A percentile compares a stretch with the other conserved stretches of the same genome.
phyloP scores from a whole-genome alignment of 805 yeast genomes.

The Candida gorgasii region DNA sequence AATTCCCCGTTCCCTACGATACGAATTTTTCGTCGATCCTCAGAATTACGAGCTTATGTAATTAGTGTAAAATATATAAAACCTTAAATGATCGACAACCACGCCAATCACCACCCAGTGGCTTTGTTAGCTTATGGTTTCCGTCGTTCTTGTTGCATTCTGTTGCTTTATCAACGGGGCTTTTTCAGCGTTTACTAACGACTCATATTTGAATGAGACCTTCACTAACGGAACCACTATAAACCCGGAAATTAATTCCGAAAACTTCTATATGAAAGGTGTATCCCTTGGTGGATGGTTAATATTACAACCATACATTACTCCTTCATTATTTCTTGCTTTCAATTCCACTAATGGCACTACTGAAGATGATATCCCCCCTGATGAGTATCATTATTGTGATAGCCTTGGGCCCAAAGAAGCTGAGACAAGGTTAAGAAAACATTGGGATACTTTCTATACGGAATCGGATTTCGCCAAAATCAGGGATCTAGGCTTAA shows the following conservation, averaged over 20 bases:
- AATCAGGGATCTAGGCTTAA: slow-evolving; percentile 56
- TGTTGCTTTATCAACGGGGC: too few relatives aligned
- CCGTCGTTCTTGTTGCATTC: too few relatives aligned
- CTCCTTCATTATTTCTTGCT: slow-evolving; percentile 58
- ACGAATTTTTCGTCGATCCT: too few relatives aligned
- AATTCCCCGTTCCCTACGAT: too few relatives aligned
- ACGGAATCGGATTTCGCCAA: slow-evolving; percentile 57
- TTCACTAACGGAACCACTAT: slow-evolving; percentile 5
- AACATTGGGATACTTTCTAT: slow-evolving; percentile 62
- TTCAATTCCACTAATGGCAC: slow-evolving; percentile 16
- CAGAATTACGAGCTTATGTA: slow-evolving; percentile 1
- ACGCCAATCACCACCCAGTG: neutral
- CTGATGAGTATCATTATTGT: slow-evolving; percentile 62
- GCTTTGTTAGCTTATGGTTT: too few relatives aligned
- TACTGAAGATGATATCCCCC: slow-evolving; percentile 40
- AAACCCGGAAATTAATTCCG: slow-evolving; percentile 15
- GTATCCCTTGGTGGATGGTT: slow-evolving; percentile 67
- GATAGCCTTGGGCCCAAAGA: slow-evolving; percentile 47
- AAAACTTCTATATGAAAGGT: slow-evolving; percentile 20
- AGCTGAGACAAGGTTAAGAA: slow-evolving; percentile 42
- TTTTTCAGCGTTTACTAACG: too few relatives aligned
- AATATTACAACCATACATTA: slow-evolving; percentile 68
- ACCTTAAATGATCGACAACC: too few relatives aligned
- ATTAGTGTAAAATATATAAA: slow-evolving; percentile 1
- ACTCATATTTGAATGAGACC: neutral